phyloP scores from a whole-genome alignment of 2,329 filamentous ascomycete genomes.

The Pseudopyricularia javanii region DNA sequence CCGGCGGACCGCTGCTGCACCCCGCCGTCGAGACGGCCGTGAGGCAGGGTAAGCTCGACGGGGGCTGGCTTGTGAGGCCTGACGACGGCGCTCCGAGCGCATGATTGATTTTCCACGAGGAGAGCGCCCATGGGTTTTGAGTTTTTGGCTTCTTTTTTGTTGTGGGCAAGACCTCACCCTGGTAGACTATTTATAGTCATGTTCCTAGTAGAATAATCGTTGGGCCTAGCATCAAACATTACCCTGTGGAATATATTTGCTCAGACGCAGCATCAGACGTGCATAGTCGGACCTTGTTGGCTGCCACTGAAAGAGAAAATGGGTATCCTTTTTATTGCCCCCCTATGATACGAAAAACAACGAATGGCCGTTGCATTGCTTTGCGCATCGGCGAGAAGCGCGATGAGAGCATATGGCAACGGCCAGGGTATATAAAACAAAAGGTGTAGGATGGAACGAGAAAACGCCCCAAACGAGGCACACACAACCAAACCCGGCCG shows the following conservation, averaged over 20 bases:
- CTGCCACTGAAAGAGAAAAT: not conserved
- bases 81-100: not conserved
- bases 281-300: no score
- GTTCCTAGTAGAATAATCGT: no score
- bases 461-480: not conserved
- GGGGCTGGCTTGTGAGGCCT: not conserved
- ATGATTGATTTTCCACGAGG: no score
- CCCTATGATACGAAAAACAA: not conserved
- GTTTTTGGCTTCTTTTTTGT: no score
- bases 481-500: not conserved
- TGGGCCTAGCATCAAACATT: no score
- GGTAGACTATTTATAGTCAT: no score
- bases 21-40: not conserved
- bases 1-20: slow-evolving; percentile 8
- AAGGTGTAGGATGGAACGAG: not conserved
- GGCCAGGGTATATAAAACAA: not conserved
- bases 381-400: not conserved
- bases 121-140: no score
- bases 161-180: no score
- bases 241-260: no score
- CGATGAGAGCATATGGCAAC: not conserved
- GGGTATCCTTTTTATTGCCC: not conserved
- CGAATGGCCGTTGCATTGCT: not conserved
- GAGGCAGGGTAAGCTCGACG: not conserved
- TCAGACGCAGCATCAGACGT: no score